Evolutionary conservation across 2,329 filamentous ascomycete genomes (phyloP), one percentile per base, ranked within the genome.

Genomic region (Cladobotryum protrusum): DNA sequence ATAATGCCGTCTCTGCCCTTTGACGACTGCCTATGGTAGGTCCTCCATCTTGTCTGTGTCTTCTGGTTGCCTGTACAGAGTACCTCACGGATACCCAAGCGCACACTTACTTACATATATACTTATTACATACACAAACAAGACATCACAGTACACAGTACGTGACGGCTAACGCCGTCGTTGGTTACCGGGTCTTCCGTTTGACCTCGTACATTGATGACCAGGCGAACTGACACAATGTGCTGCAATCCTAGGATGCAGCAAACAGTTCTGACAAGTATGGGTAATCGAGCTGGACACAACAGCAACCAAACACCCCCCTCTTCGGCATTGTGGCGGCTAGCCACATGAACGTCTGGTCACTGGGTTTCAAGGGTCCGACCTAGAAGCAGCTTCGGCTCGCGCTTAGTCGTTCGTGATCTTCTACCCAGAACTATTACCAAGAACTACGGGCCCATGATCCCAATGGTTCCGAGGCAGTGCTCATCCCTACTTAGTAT

Each of bases 301-400:
- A 29, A 8, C 24, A 29, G 24, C 24, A 29, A 29, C 4, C 6
- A 29, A 29, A n/a, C 50, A 47, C 50, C 41, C 47, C 47, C 32
- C 42, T 34, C 42, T 42, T n/a, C 43, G 47, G 50, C 32, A 7
- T 45, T 45, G 53, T 49, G 47, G 47, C 57, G 53, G 56, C 41
- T 59, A 57, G 51, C 56, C 59, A 62, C 59, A 61, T 59, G 55
- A 53, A 39, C 32, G 14, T 53, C 39, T 35, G 48, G 57, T 62
- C 61, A 63, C 59, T 59, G 57, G 59, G 54, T 56, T 54, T n/a
- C 14, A 45, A 43, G 18, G 35, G 36, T 36, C 45, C 44, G 37
- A 39, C 34, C 20, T 17, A 39, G 24, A 29, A 29, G 11, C 24
- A 9, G 24, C 24, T 29, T 29, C 24, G 24, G 24, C 11, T 42